These are phyloP conservation scores for Moesziomyces globuligerus DNA, from an alignment of 1,284 basidiomycete genomes.

Conservation along the genomic window DNA sequence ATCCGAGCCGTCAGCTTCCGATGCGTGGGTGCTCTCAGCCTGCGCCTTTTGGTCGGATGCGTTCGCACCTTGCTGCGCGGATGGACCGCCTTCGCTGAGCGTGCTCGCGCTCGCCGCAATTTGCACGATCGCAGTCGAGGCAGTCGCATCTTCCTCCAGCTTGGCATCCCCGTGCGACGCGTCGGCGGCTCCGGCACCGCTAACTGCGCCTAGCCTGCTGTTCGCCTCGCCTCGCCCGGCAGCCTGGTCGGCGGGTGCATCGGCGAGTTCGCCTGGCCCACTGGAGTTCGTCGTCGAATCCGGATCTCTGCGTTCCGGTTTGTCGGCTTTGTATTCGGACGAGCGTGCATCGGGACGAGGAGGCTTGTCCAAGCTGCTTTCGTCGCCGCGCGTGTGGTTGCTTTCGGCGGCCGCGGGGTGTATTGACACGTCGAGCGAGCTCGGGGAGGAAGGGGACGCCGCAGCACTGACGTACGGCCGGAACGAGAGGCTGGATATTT, in stretches of 20 bases:
- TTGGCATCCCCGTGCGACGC: background rate
- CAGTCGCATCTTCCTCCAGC: too few relatives aligned
- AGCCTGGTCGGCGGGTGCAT: background rate
- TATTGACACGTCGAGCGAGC: constrained; percentile 31
- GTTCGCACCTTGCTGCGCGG: too few relatives aligned
- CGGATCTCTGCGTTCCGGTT: background rate
- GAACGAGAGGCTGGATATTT: constrained; percentile 83
- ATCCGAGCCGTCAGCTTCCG: too few relatives aligned
- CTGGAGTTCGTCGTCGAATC: too few relatives aligned
- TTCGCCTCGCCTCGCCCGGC: background rate
- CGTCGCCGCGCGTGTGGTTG: too few relatives aligned
- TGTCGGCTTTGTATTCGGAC: background rate
- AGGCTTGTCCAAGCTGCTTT: too few relatives aligned
- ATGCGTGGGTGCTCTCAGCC: too few relatives aligned
- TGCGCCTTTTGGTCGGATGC: too few relatives aligned
- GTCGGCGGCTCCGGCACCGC: background rate
- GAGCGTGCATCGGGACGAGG: background rate
- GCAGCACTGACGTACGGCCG: constrained; percentile 72
- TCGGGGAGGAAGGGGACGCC: constrained; percentile 65
- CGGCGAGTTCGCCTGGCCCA: too few relatives aligned
- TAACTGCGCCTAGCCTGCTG: background rate
- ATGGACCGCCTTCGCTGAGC: too few relatives aligned
- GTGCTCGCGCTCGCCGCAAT: too few relatives aligned
- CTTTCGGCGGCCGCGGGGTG: constrained; percentile 14
- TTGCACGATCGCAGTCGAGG: too few relatives aligned